Evolutionary conservation across 495 filamentous ascomycete species (phyloP), one percentile per base, ranked within the genome.

Genomic region (Aspergillus cavernicola): DNA sequence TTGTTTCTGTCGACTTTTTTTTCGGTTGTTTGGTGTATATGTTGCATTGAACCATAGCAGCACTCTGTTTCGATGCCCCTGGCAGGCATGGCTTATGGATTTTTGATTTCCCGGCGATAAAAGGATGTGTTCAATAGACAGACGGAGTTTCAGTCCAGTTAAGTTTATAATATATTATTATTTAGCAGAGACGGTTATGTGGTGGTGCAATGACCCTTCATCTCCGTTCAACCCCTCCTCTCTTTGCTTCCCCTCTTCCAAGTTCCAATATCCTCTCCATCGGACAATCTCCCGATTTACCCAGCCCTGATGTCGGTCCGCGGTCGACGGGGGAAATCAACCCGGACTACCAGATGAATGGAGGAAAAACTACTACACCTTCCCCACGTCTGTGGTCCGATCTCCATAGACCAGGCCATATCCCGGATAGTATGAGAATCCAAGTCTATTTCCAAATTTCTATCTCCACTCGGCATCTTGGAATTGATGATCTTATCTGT

Each of bases 351-450:
- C 31, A 23, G 42, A 15, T 59, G 56, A 59, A 59, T 59, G 56
- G 56, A 59, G 56, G 56, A 59, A 59, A 55, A 59, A 40, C 55
- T 44, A 40, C 29, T 19, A 22, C 20, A 8, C 16, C 41, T 20
- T 36, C 50, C 20, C 50, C 50, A 52, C 20, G 5, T 44, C 10
- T 19, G 31, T 46, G 28, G 15, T 46, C 19, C 15, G 4, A 11
- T 22, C 29, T 22, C 28, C 10, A 31, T 45, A 24, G 12, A 45
- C 15, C 2, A 10, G 15, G 15, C 42, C 42, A 45, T 24, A 31
- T n/a, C n/a, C n/a, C n/a, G n/a, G n/a, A n/a, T n/a, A n/a, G 43
- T 23, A 4, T 10, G 11, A 22, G 8, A 9, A 22, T 32, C 15
- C 35, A 24, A 35, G 16, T 16, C 16, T n/a, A n/a, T n/a, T n/a